These are phyloP conservation scores for Tolypocladium tropicale DNA, from an alignment of 2,329 filamentous ascomycete species.

Conservation along the genomic window DNA sequence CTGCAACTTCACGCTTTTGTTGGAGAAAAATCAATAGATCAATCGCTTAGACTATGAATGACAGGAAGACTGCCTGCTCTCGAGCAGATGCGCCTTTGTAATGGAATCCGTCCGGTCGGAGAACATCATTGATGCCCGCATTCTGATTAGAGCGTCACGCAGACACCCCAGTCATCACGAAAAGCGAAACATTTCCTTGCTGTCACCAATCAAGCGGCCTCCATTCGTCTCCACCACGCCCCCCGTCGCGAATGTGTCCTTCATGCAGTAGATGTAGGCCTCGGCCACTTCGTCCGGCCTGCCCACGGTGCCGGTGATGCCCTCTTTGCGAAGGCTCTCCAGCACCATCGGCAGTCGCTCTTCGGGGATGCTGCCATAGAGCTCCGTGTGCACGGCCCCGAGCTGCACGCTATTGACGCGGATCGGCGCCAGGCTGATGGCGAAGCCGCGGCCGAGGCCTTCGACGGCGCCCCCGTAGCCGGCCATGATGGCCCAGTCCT, in stretches of 20 bases:
- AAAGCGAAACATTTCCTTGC: conserved; percentile 3
- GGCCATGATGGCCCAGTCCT: conserved; percentile 39
- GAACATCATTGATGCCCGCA: no score
- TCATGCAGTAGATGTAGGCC: conserved; percentile 32
- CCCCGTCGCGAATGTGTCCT: conserved; percentile 26
- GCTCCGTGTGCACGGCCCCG: conserved; percentile 39
- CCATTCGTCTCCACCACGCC: conserved; percentile 15
- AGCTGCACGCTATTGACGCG: conserved; percentile 53
- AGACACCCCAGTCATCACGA: no score
- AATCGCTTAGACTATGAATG: no score
- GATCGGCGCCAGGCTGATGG: conserved; percentile 52
- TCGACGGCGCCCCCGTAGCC: conserved; percentile 39
- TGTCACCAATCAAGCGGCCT: conserved; percentile 13
- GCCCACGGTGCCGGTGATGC: conserved; percentile 13
- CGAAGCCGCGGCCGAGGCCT: conserved; percentile 43
- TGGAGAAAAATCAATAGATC: no score
- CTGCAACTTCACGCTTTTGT: no score
- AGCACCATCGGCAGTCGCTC: conserved; percentile 6
- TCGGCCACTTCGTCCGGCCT: conserved; percentile 30
- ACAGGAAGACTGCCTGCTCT: no score
- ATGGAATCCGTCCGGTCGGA: no score
- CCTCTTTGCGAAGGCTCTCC: conserved; percentile 6
- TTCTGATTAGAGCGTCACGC: no score
- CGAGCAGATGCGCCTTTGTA: no score
- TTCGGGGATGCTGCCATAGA: conserved; percentile 14